Conservation (phyloP, 2,329 filamentous ascomycete genomes). For the Fusarium denticulatum region DNA sequence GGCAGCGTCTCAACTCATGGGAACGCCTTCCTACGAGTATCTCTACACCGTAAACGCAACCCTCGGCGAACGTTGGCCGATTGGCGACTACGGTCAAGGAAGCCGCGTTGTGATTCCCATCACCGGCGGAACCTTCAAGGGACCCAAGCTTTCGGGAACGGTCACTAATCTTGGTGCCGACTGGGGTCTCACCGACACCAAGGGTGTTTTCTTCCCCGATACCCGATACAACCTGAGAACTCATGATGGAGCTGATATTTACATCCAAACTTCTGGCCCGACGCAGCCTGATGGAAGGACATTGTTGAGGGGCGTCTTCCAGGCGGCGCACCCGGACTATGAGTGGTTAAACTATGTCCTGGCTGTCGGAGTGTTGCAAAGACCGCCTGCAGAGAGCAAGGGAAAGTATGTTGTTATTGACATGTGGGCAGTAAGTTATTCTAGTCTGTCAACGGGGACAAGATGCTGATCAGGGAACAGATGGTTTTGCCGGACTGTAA, state of each 20-base stretch:
- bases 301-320: conserved; percentile 45
- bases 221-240: conserved; percentile 53
- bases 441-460: rapidly evolving
- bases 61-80: conserved; percentile 32
- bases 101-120: conserved; percentile 46
- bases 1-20: conserved; percentile 20
- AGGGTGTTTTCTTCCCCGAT: conserved; percentile 51
- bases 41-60: conserved; percentile 39
- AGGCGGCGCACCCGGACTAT: conserved; percentile 49
- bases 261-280: conserved; percentile 50
- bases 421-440: conserved; percentile 37
- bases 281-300: conserved; percentile 47
- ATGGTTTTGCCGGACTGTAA: conserved; percentile 20
- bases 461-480: conserved; percentile 1
- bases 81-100: conserved; percentile 37
- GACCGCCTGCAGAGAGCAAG: neutral
- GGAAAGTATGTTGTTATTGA: conserved; percentile 42
- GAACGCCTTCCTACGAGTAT: conserved; percentile 33
- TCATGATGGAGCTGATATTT: conserved; percentile 50
- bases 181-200: conserved; percentile 50
- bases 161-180: conserved; percentile 49
- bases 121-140: conserved; percentile 49
- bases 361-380: conserved; percentile 36
- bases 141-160: conserved; percentile 47
- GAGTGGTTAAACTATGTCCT: conserved; percentile 51